Evolutionary conservation across 345 rosid genomes (phyloP).

Genomic region (Moricandia moricandioides): DNA sequence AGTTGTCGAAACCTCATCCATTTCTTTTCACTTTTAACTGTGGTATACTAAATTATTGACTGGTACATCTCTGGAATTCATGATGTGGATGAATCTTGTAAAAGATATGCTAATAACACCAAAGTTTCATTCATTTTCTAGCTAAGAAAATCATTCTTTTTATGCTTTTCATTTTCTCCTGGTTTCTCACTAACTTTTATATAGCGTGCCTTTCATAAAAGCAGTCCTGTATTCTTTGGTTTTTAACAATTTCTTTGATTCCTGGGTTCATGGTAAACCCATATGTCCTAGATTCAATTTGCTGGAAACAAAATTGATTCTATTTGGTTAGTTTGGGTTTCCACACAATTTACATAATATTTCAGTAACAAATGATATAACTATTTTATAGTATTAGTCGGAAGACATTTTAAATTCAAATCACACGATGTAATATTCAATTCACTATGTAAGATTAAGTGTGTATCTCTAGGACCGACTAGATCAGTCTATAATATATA

Average conservation of each 20-base stretch:
- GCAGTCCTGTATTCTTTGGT: not conserved
- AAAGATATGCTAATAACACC: not conserved
- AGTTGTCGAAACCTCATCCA: conserved; percentile 12
- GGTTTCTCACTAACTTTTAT: not conserved
- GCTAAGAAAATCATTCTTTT: not conserved
- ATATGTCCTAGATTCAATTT: no score
- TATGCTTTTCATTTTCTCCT: not conserved
- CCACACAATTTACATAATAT: no score
- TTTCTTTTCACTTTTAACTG: not conserved
- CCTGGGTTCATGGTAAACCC: no score
- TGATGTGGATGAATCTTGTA: not conserved
- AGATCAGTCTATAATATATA: no score
- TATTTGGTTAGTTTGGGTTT: no score
- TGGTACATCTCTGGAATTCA: not conserved
- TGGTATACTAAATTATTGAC: not conserved
- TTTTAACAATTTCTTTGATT: not conserved
- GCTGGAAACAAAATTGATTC: no score
- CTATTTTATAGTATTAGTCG: no score
- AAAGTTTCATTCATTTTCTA: not conserved
- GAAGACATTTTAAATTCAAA: no score
- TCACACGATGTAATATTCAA: no score
- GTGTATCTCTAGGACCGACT: no score
- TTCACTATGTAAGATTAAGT: no score
- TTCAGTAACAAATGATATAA: no score
- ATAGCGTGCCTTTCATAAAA: not conserved